phyloP scores from a whole-genome alignment of 2,329 filamentous ascomycete genomes.

The Verticillium nubilum region DNA sequence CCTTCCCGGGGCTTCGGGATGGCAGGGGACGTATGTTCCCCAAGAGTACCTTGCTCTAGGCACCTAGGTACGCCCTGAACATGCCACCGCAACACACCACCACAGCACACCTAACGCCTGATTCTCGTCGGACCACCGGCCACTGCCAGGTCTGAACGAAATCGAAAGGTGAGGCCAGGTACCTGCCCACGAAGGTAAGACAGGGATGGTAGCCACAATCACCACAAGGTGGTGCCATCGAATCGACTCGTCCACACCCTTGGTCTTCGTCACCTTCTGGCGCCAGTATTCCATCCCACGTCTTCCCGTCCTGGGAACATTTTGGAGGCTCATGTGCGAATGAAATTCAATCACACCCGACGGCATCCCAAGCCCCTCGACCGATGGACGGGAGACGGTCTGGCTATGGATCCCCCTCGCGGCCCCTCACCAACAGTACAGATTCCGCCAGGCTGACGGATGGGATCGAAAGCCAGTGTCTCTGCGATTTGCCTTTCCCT shows the following conservation, averaged over 20 bases:
- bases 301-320: not conserved
- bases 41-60: not conserved
- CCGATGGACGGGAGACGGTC: not conserved
- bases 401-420: not conserved
- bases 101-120: not conserved
- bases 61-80: not conserved
- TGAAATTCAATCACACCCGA: not conserved
- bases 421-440: not conserved
- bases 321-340: not conserved
- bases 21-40: not conserved
- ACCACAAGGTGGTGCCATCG: not conserved
- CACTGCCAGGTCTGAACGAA: not conserved
- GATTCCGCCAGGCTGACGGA: not conserved
- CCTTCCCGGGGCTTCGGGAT: not conserved
- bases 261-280: not conserved
- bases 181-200: too few species aligned
- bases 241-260: not conserved
- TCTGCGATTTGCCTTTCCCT: not conserved
- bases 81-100: not conserved
- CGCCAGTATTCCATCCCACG: not conserved
- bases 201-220: not conserved
- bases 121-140: not conserved
- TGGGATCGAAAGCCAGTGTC: not conserved
- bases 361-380: not conserved
- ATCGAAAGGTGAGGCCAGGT: not conserved